Evolutionary conservation across 345 rosid species (phyloP), one percentile per base, ranked within the genome.

Genomic region (Trapa incisa): DNA sequence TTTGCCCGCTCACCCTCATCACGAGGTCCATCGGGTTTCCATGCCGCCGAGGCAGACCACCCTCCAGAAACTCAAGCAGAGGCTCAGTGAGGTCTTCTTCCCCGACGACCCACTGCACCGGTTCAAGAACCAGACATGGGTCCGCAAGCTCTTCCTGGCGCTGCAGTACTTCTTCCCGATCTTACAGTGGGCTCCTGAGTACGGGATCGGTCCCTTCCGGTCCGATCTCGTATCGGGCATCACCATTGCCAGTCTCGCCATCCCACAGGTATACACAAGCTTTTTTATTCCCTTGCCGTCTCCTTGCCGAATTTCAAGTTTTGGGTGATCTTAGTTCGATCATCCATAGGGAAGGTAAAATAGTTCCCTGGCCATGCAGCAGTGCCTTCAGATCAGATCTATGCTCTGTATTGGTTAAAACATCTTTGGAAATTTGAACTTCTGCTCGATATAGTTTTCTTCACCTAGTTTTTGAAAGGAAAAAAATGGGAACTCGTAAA

Each of bases 161-260:
- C 77, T 91, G 64, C 96, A 95, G 69, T 87, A 75, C 75, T 64
- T 91, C 58, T 84, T 89, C 61, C 99, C 99, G 0, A 84, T 95
- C 16, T 80, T 85, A 61, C 88, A 89, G 2, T 95, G 99, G 99
- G 89, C 69, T 1, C 82, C 96, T 11, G 75, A 81, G 56, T 95
- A 95, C 62, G 73, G 73, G 71, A 85, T 86, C 57, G 70, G 65
- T 67, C 81, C 88, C 43, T 74, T 95, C 61, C 80, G 86, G 80
- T 95, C 99, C 47, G 99, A 95, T 75, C 56, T 87, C 77, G 78
- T 95, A 79, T 83, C 99, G 58, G 99, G 99, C 47, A 85, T 95
- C 74, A 95, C 99, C 93, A 95, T 95, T 83, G 98, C 99, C 35
- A 95, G 96, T 84, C 93, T 95, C 42, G 96, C 99, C 9, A 95